A percentile compares a stretch with the other conserved stretches of the same genome.
Evolutionary conservation across 2,329 filamentous ascomycete species (phyloP).

Genomic region (Epichloe gansuensis): DNA sequence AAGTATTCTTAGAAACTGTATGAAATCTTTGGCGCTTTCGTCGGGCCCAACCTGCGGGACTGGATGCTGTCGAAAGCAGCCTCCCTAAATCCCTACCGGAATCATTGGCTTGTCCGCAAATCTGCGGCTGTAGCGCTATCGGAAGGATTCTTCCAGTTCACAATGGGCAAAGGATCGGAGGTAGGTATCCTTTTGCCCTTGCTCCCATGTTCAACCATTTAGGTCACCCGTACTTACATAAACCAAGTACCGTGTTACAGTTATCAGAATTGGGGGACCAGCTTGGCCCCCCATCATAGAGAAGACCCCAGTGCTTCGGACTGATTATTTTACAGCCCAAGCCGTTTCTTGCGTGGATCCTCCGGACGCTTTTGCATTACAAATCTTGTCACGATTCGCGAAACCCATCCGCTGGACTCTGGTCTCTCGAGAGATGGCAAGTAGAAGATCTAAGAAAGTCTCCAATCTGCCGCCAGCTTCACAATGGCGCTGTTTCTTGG

Average conservation of each 20-base stretch:
- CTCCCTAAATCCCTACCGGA: constrained; percentile 1
- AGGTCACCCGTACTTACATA: background rate
- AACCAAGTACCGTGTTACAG: background rate
- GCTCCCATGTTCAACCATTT: background rate
- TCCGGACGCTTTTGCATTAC: background rate
- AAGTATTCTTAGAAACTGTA: background rate
- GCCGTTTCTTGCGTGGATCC: background rate
- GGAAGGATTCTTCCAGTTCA: constrained; percentile 8
- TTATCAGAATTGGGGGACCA: background rate
- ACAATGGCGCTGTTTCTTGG: background rate
- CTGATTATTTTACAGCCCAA: background rate
- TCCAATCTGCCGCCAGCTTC: background rate
- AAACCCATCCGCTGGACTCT: constrained; percentile 1
- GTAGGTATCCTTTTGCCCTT: background rate
- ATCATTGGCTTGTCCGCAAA: constrained; percentile 12
- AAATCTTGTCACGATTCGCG: background rate
- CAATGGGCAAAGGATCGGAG: background rate
- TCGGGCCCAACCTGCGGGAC: background rate
- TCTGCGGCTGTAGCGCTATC: constrained; percentile 10
- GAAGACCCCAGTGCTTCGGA: background rate
- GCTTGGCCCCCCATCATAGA: background rate
- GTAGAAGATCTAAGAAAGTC: background rate
- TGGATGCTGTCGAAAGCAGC: constrained; percentile 2
- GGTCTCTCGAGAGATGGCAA: background rate
- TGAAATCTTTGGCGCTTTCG: background rate